Percentiles rank a stretch among this genome's conserved stretches.
These are phyloP conservation scores for Lipomyces kockii DNA, from an alignment of 805 yeast genomes.

Conservation along the genomic window DNA sequence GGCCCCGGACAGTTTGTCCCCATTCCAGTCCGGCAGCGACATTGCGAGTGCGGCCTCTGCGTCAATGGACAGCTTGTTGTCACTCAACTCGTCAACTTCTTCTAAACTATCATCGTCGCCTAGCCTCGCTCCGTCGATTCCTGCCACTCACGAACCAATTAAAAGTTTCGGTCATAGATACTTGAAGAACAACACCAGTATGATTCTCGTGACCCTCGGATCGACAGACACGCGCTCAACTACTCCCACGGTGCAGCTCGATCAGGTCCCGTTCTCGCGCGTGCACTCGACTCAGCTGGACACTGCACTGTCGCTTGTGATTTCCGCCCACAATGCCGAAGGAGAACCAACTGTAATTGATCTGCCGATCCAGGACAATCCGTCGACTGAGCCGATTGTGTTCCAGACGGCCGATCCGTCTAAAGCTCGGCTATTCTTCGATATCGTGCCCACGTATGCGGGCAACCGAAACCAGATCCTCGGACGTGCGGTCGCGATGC, in stretches of 20 bases:
- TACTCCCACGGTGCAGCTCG: slow-evolving; percentile 65
- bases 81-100: slow-evolving; percentile 24
- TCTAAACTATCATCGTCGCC: slow-evolving; percentile 30
- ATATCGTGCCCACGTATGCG: slow-evolving; percentile 82
- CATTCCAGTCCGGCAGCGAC: slow-evolving; percentile 18
- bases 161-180: slow-evolving; percentile 87
- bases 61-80: slow-evolving; percentile 32
- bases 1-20: slow-evolving; percentile 19
- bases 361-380: slow-evolving; percentile 80
- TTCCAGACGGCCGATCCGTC: slow-evolving; percentile 60
- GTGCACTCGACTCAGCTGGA: slow-evolving; percentile 83
- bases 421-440: slow-evolving; percentile 69
- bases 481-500: slow-evolving; percentile 83
- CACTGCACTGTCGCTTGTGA: slow-evolving; percentile 78
- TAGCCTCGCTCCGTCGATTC: slow-evolving; percentile 31
- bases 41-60: slow-evolving; percentile 32
- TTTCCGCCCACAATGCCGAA: slow-evolving; percentile 52
- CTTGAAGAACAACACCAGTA: slow-evolving; percentile 62
- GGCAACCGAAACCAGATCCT: slow-evolving; percentile 53
- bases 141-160: slow-evolving; percentile 53
- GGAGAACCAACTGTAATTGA: slow-evolving; percentile 69
- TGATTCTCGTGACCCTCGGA: slow-evolving; percentile 83
- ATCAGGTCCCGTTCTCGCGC: slow-evolving; percentile 74
- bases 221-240: slow-evolving; percentile 74
- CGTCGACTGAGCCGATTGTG: slow-evolving; percentile 64